Conservation (phyloP, 2,329 filamentous ascomycete genomes). For the Fusarium caatingaense region DNA sequence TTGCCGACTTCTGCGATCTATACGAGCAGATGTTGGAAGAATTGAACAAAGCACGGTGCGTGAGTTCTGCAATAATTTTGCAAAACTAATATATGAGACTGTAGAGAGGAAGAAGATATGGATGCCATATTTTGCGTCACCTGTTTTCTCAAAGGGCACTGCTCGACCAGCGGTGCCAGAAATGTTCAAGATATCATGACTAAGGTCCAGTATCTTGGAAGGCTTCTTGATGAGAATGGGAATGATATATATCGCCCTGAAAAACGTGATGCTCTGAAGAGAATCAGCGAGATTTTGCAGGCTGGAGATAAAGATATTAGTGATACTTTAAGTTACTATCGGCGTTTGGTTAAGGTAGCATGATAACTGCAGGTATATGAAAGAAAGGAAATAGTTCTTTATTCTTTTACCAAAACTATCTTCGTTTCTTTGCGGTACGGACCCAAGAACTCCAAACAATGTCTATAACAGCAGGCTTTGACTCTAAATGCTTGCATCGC, state of each 20-base stretch:
- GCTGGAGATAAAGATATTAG: background rate
- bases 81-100: background rate
- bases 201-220: background rate
- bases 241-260: background rate
- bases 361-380: background rate
- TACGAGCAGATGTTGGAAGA: background rate
- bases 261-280: background rate
- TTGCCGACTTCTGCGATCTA: background rate
- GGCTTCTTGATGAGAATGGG: background rate
- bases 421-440: background rate
- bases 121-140: background rate
- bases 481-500: background rate
- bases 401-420: background rate
- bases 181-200: background rate
- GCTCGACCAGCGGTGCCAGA: background rate
- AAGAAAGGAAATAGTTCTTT: background rate
- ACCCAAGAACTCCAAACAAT: background rate
- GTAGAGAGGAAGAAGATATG: background rate
- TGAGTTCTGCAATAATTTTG: background rate
- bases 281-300: background rate
- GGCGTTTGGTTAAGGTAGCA: background rate
- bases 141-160: background rate
- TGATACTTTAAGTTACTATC: background rate
- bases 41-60: background rate
- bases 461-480: background rate